Evolutionary conservation across 2,329 filamentous ascomycete genomes (phyloP).

Genomic region (Sclerotinia borealis): DNA sequence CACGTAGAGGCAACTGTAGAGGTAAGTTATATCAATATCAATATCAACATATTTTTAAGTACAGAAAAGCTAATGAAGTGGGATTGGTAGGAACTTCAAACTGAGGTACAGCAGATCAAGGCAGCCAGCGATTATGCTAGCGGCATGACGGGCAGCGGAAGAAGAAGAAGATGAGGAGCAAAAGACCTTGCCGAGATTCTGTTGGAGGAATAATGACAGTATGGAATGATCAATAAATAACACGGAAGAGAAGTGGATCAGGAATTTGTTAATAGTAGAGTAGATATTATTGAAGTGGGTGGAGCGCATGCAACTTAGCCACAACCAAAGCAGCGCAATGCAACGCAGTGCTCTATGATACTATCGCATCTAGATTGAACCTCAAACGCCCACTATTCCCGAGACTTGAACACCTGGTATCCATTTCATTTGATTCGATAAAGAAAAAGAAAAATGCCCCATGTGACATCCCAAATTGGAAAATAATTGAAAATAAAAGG

Average conservation of each 20-base stretch:
- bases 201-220: no score
- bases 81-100: no score
- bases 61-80: no score
- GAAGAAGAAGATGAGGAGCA: no score
- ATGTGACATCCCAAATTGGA: neutral
- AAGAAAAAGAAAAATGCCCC: neutral
- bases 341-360: neutral
- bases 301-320: neutral
- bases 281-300: neutral
- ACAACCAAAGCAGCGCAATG: neutral
- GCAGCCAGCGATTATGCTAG: no score
- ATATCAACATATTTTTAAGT: no score
- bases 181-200: no score
- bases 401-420: neutral
- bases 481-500: neutral
- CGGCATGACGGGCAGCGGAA: no score
- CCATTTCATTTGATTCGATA: neutral
- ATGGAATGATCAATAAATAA: neutral
- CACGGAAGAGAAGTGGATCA: neutral
- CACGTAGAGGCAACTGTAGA: no score
- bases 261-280: neutral
- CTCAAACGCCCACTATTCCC: constrained; percentile 4
- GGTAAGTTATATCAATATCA: no score
- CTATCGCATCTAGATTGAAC: constrained; percentile 6
- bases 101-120: no score